Percentiles rank a stretch among this genome's conserved stretches.
Evolutionary conservation across 768 basidiomycete genomes (phyloP).

Genomic region (Phaffia tasmanica): DNA sequence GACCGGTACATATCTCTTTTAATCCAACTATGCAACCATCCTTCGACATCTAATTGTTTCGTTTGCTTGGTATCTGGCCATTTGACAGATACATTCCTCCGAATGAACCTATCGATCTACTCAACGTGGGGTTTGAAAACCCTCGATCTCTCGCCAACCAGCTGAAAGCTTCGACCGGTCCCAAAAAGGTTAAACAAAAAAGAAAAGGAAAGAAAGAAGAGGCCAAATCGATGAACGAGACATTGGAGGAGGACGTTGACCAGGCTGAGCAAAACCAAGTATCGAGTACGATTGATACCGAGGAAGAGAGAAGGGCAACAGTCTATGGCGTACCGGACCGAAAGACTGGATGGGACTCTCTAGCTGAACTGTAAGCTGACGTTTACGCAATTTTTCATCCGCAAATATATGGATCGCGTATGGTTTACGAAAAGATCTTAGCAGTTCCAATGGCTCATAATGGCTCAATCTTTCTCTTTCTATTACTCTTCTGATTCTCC

Average conservation of each 20-base stretch:
- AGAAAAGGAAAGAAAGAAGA: constrained; percentile 13
- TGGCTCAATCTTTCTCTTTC: background rate
- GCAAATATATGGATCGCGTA: background rate
- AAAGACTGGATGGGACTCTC: constrained; percentile 61
- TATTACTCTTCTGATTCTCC: background rate
- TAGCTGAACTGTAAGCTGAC: constrained; percentile 58
- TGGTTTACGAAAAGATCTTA: background rate
- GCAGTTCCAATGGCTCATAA: too few relatives aligned
- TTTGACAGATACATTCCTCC: constrained; percentile 53
- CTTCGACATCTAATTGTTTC: constrained; percentile 29
- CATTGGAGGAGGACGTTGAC: background rate
- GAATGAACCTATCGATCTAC: constrained; percentile 74
- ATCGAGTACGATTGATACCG: background rate
- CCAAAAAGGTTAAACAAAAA: constrained; percentile 39
- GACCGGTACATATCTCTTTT: constrained; percentile 46
- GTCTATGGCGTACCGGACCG: constrained; percentile 80
- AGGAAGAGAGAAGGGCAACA: constrained; percentile 19
- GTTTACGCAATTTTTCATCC: background rate
- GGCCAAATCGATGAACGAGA: background rate
- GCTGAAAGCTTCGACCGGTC: constrained; percentile 44
- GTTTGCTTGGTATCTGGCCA: constrained; percentile 19
- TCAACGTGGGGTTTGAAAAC: constrained; percentile 93
- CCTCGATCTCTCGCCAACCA: constrained; percentile 55
- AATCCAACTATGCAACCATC: constrained; percentile 11
- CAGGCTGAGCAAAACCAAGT: background rate